Evolutionary conservation across 164 flowering plant genomes (phyloP), one percentile per base, ranked within the genome.

Genomic region (Macadamia integrifolia): DNA sequence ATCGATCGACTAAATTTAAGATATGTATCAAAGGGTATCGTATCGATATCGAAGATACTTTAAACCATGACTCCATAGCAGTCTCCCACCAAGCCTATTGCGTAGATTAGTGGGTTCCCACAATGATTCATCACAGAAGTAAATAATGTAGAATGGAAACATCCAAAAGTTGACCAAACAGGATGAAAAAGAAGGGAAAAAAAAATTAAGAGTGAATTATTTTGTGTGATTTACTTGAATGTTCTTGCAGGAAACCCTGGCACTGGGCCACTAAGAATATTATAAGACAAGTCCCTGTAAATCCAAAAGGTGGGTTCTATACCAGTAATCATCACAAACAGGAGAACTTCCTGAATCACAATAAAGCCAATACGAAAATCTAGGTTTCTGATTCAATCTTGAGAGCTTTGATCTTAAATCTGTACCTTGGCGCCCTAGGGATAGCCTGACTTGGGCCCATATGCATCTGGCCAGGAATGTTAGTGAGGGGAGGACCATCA

Each of bases 361-460:
- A 53, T 4, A 53, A 14, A 53, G 1, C 57, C 57, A 53, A 12
- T 46, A 46, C 5, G 43, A 42, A 9, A 48, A 68, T 28, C 55
- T 69, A 76, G 15, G 70, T 71, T 48, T 74, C 75, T 18, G 70
- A 53, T 56, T 70, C 48, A 64, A 87, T 71, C 61, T 66, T 70
- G 49, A 94, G 72, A 60, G 91, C 84, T 72, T 94, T 94, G 72
- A 62, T 80, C 87, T 90, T 92, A 77, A 94, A 79, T 64, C 99
- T 68, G 40, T 86, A 94, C 75, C 99, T 82, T 3, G 98, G 88
- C 63, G 85, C 84, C 67, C 99, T 78, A 29, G 98, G 98, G 55
- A 94, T 82, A 15, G 80, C 99, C 75, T 94, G 99, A 61, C 97
- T 92, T 8, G 99, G 98, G 0, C 98, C 99, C 60, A 92, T 70